Base-by-base conservation (phyloP, 768 basidiomycete genomes). In the Lactarius sanguifluus region DNA sequence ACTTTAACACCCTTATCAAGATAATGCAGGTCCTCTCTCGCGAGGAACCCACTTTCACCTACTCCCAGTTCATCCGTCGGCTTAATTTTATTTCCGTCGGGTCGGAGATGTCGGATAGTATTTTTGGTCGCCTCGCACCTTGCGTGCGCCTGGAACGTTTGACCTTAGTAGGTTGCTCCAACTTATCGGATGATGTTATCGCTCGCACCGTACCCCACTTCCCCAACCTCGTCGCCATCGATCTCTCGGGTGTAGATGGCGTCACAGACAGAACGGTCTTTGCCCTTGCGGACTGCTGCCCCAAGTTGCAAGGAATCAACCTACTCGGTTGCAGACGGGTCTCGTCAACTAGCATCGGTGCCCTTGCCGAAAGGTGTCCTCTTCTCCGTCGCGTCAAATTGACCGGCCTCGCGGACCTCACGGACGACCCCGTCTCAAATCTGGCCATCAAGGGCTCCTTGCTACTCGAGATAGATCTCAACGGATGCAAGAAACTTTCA, bases 381-480 rank as follows among this genome's bases (percentile, higher is more conserved):
- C 79, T 89, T 41, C 85, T 99, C 45, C 87, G 94, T 61, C 85
- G 97, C 68, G 91, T 98, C 76, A 98, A 98, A 77, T 82, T 98
- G 62, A 89, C 87, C 71, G 87, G 87, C 60, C 82, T 96, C 52
- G 85, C 85, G 64, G 79, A 80, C 30, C 77, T 98, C 66, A 95
- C 94, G 0, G 92, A 96, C 72, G 76, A 76, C 30, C 82, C 94
- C 32, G 81, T 99, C 71, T 84, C 88, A 40, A 83, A 87, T 38
- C 82, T 99, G 59, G 90, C 91, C 40, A 83, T 83, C 67, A 82
- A 82, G 5, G 96, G 94, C 74, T 90, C 92, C 1, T 82, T 94
- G 59, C 84, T 99, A 30, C 85, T 99, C 64, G 97, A 99, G 77
- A 87, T 98, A 71, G 97, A 99, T 77, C 87, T 99, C 72, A 89